These are phyloP conservation scores for Kingdonia uniflora DNA, from an alignment of 164 flowering plant genomes.

Conservation along the genomic window DNA sequence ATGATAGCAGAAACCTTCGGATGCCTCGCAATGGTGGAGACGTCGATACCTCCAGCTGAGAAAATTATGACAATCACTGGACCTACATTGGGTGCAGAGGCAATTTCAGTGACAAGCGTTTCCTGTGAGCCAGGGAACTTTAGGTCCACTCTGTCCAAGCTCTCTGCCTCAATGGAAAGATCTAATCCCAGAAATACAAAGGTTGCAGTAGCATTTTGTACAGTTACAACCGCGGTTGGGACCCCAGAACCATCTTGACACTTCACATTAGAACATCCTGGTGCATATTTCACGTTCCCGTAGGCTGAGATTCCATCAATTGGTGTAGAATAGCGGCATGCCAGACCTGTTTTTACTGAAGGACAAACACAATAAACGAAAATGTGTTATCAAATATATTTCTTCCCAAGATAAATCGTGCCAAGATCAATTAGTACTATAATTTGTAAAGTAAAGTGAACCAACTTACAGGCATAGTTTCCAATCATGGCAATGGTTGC, in stretches of 20 bases:
- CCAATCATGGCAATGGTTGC: slow-evolving; percentile 46
- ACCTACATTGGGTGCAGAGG: slow-evolving; percentile 24
- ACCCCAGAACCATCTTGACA: slow-evolving; percentile 24
- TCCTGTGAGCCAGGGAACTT: slow-evolving; percentile 59
- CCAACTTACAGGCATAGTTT: slow-evolving; percentile 45
- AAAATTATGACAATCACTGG: slow-evolving; percentile 48
- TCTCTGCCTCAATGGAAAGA: slow-evolving; percentile 54
- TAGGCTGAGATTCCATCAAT: slow-evolving; percentile 38
- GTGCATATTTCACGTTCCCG: slow-evolving; percentile 11
- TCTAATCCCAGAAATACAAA: slow-evolving; percentile 55
- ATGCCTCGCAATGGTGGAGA: slow-evolving; percentile 32
- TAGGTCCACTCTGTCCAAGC: slow-evolving; percentile 38
- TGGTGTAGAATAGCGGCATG: slow-evolving; percentile 46
- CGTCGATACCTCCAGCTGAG: slow-evolving; percentile 64
- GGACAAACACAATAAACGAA: no score
- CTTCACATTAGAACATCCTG: slow-evolving; percentile 35
- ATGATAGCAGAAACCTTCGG: slow-evolving; percentile 46
- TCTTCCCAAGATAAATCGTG: no score
- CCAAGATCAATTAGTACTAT: no score
- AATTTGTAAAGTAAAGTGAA: no score
- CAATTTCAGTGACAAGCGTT: slow-evolving; percentile 35
- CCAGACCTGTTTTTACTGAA: no score
- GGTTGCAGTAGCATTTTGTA: slow-evolving; percentile 33
- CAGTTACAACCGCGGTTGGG: slow-evolving; percentile 31
- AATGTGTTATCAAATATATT: no score